These are phyloP conservation scores for Magnusiomyces fungicola DNA, from an alignment of 1,139 yeast genomes.

Conservation along the genomic window DNA sequence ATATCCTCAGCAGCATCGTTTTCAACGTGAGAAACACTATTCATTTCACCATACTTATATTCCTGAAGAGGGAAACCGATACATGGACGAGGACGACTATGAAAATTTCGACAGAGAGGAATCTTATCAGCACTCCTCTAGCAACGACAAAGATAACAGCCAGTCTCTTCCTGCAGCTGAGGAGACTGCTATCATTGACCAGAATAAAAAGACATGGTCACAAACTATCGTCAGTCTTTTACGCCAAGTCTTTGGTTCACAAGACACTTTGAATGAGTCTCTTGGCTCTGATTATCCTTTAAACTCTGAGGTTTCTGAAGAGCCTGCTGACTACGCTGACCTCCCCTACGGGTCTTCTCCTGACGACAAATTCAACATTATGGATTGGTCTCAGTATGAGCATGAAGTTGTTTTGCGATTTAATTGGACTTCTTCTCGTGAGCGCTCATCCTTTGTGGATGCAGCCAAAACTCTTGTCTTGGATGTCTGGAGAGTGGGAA, in stretches of 20 bases:
- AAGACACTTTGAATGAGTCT: background rate
- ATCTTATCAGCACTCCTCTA: no score
- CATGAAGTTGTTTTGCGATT: conserved; percentile 48
- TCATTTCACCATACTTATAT: background rate
- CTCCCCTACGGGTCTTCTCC: background rate
- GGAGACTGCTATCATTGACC: background rate
- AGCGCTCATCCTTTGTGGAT: conserved; percentile 22
- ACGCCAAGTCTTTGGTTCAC: background rate
- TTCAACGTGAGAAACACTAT: background rate
- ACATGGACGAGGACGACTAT: no score
- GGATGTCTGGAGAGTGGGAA: conserved; percentile 34
- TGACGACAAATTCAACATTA: conserved; percentile 4
- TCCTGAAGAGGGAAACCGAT: background rate
- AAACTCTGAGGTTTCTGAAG: no score
- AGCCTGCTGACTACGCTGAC: background rate
- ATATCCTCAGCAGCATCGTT: no score
- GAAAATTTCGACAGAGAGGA: no score
- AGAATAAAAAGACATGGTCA: no score
- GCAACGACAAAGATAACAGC: no score
- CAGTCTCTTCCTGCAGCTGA: conserved; percentile 12
- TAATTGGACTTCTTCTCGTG: conserved; percentile 23
- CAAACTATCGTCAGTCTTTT: no score
- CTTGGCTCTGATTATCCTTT: background rate
- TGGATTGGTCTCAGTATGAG: conserved; percentile 37
- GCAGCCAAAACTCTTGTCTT: conserved; percentile 30